Base-by-base conservation (phyloP, 805 yeast species). In the Suhomyces canberraensis region DNA sequence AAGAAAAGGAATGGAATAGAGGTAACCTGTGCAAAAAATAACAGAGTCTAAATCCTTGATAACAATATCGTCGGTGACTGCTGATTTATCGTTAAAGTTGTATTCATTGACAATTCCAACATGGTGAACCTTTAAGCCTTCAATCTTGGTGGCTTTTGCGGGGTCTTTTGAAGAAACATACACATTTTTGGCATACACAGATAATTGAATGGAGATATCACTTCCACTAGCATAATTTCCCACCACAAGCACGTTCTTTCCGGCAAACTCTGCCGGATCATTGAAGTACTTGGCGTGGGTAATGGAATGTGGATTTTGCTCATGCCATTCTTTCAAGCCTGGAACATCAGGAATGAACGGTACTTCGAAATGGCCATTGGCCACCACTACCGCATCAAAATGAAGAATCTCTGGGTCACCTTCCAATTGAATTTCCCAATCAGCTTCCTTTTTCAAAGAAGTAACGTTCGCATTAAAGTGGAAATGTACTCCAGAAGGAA, bases 141-240 rank as follows among this genome's bases (percentile, higher is more conserved):
- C 29, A 14, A 22, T 28, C 13, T 17, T 16, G 22, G 28, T 11
- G 26, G 29, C 13, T 20, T 38, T 26, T 3, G 15, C 16, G 14
- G 30, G 35, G 8, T 38, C 27, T n/a, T 31, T 25, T 3, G 37
- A 32, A 3, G 49, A 44, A 7, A 47, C 47, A 25, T 43, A 47
- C 14, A 48, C 46, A 8, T 35, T 40, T 15, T 31, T 31, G 5
- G 51, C 48, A 28, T 28, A 26, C 8, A 24, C 36, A 3, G 42
- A 28, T 4, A 46, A 17, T 35, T 46, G 50, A 14, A 40, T 36
- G 9, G 50, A 38, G n/a, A 44, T 39, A 32, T 44, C 46, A 15
- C 22, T 29, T 4, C 45, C 47, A 25, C 41, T 38, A n/a, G 70
- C 57, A 20, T 64, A 51, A 4, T 71, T 66, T 3, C 62, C 62